These are phyloP conservation scores for Incumbomyces lentus DNA, from an alignment of 2,329 filamentous ascomycete genomes.

Conservation along the genomic window DNA sequence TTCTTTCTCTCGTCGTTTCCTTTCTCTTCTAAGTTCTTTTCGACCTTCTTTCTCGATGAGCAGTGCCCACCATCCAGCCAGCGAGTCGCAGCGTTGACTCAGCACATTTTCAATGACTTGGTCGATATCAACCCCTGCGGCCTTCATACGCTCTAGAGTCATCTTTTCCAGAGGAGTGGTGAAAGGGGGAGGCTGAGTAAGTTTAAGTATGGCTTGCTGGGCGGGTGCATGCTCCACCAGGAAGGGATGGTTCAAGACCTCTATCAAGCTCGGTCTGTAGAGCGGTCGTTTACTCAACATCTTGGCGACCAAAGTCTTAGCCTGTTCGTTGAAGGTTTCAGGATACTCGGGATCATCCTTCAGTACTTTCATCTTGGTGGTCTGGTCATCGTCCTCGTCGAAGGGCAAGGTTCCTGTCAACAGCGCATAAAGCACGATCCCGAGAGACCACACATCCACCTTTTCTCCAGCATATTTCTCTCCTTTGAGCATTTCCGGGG, in stretches of 20 bases:
- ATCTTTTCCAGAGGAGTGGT: constrained; percentile 80
- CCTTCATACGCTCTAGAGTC: constrained; percentile 82
- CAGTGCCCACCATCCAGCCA: constrained; percentile 94
- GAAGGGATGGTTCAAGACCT: constrained; percentile 82
- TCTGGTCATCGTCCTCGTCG: constrained; percentile 79
- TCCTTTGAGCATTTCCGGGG: constrained; percentile 95
- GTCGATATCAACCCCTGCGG: constrained; percentile 88
- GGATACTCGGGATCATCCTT: constrained; percentile 78
- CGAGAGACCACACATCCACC: constrained; percentile 96
- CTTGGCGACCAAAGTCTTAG: constrained; percentile 62
- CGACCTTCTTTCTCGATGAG: constrained; percentile 88
- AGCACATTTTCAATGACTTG: constrained; percentile 88
- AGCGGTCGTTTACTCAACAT: constrained; percentile 88
- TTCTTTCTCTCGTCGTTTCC: constrained; percentile 76
- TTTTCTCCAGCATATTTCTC: constrained; percentile 98
- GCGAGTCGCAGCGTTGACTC: constrained; percentile 74
- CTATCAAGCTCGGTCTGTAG: constrained; percentile 66
- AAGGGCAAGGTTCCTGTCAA: constrained; percentile 78
- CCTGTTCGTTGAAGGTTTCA: constrained; percentile 66
- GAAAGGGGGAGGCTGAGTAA: constrained; percentile 72
- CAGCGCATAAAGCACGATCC: constrained; percentile 78
- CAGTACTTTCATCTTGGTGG: constrained; percentile 76
- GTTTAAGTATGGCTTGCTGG: constrained; percentile 78
- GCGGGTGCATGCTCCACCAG: constrained; percentile 75
- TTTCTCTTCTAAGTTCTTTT: constrained; percentile 69